phyloP scores from a whole-genome alignment of 805 yeast species.

The Metschnikowia lunata region DNA sequence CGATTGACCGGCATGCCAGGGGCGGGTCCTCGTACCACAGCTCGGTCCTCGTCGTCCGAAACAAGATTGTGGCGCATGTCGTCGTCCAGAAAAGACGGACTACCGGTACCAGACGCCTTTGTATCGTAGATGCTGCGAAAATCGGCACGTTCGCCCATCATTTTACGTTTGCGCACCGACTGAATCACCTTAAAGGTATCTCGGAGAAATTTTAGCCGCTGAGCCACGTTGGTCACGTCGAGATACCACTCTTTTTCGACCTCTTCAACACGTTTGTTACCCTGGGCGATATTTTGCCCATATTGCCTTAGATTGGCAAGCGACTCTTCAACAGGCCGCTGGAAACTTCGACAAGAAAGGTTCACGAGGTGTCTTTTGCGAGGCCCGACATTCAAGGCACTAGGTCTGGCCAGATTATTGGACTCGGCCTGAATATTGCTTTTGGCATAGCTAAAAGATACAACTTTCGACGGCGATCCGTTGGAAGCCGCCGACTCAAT shows the following conservation, averaged over 20 bases:
- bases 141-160: constrained; percentile 17
- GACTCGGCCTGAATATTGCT: background rate
- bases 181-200: constrained; percentile 19
- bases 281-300: background rate
- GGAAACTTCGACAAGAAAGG: constrained; percentile 8
- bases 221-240: constrained; percentile 16
- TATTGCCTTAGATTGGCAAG: constrained; percentile 9
- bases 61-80: constrained; percentile 3
- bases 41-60: constrained; percentile 13
- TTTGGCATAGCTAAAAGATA: constrained; percentile 7
- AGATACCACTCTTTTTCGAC: constrained; percentile 14
- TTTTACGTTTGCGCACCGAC: constrained; percentile 16
- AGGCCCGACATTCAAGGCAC: background rate
- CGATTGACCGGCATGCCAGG: constrained; percentile 8
- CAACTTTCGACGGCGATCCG: constrained; percentile 8
- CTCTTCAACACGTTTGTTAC: background rate
- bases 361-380: constrained; percentile 7
- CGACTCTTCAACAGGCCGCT: constrained; percentile 13
- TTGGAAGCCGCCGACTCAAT: background rate
- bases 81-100: constrained; percentile 16
- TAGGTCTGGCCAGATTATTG: no score
- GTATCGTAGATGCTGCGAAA: constrained; percentile 12
- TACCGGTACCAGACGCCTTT: constrained; percentile 8
- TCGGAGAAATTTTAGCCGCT: constrained; percentile 16
- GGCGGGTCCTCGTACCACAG: background rate